phyloP scores from a whole-genome alignment of 2,329 filamentous ascomycete species.

The Amauroascus verrucosus region DNA sequence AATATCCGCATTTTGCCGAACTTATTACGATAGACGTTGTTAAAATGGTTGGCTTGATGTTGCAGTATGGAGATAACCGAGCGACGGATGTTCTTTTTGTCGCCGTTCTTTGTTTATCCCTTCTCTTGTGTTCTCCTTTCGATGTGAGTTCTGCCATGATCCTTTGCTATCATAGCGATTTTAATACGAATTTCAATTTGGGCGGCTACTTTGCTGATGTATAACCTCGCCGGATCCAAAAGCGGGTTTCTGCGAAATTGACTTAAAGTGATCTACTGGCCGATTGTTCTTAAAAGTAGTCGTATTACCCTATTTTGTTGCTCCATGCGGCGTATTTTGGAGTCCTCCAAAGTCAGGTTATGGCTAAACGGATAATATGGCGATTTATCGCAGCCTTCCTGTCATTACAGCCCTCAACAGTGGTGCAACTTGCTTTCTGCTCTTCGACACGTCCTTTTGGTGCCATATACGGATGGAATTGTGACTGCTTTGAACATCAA shows the following conservation, averaged over 20 bases:
- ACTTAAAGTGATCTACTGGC: too few relatives aligned
- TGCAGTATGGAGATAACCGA: background rate
- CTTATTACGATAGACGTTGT: background rate
- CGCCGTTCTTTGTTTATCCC: background rate
- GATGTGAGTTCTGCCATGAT: background rate
- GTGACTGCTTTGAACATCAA: conserved; percentile 3
- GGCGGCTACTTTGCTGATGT: background rate
- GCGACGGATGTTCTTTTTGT: background rate
- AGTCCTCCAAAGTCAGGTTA: background rate
- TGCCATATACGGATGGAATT: conserved; percentile 44
- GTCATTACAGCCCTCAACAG: conserved; percentile 41
- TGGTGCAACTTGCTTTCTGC: conserved; percentile 54
- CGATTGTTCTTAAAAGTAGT: too few relatives aligned
- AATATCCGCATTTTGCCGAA: background rate
- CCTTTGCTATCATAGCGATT: background rate
- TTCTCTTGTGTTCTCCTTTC: background rate
- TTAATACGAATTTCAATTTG: background rate
- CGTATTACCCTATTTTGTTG: too few relatives aligned
- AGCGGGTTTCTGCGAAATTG: background rate
- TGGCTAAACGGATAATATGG: background rate
- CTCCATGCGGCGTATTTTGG: too few relatives aligned
- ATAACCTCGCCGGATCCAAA: background rate
- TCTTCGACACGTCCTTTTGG: conserved; percentile 48
- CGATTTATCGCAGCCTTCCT: background rate
- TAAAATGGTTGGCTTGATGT: background rate